Evolutionary conservation across 331 rosid genomes (phyloP), one percentile per base, ranked within the genome.

Genomic region (Spiraea crenata): DNA sequence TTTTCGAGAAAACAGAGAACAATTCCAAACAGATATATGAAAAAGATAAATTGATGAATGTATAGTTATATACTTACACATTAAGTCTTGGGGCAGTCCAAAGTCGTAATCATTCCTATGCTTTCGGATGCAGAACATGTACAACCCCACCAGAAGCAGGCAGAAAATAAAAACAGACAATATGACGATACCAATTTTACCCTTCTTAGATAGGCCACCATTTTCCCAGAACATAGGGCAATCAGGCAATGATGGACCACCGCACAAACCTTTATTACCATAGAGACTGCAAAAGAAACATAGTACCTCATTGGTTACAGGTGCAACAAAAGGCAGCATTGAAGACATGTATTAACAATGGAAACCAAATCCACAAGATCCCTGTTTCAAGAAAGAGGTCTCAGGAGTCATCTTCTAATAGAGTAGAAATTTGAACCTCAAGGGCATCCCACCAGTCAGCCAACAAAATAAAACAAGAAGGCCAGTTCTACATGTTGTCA

Each of bases 221-320:
- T 93, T 77, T 73, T 91, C 86, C 99, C 99, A 93, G 72, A 93
- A 91, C 57, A 93, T 11, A 67, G 97, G 87, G 63, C 99, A 95
- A 39, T 80, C 52, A 15, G 99, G 87, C 55, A 95, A 78, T 70
- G 96, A 72, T 38, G 92, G 90, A 38, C 82, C 92, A 56, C 97
- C 99, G 17, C 99, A 95, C 81, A 95, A 76, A 61, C 88, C 97
- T 75, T 89, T 89, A 89, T 91, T 95, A 31, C 85, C 82, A 48
- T 86, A 91, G 69, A 95, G 92, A 75, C 99, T 95, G 87, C 34
- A 50, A 11, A 61, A 84, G 65, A 55, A 40, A 76, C 41, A 71
- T 16, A 7, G 51, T 50, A 57, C 46, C 61, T 41, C 16, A 62
- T 55, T 67, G 60, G 58, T 47, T 17, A 39, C 20, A 60, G 13